Base-by-base conservation (phyloP, 208 protist genomes). In the Borovskyia barvae region DNA sequence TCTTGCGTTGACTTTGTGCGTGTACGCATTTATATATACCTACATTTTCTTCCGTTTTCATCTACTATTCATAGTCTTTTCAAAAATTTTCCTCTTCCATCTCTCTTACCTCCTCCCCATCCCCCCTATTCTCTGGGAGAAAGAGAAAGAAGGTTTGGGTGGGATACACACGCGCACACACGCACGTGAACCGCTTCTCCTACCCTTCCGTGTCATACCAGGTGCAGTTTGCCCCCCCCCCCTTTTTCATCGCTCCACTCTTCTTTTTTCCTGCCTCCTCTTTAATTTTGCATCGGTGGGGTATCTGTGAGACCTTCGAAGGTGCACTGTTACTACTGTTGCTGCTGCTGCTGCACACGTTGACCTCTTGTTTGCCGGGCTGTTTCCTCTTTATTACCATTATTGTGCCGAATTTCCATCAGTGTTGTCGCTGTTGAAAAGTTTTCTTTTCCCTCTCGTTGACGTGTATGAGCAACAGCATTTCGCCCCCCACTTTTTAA, bases 81-180 rank as follows among this genome's bases (percentile, higher is more conserved):
- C 35, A 30, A 6, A 59, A 22, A n/a, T 56, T 51, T 47, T 15
- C 39, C 52, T 40, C 33, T 72, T n/a, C 29, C 5, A 28, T 32
- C 33, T 53, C 17, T 52, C 35, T 11, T 71, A 15, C 25, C 12
- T 56, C 35, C 5, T 53, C 25, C 40, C 20, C 7, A 14, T 30
- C 2, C 43, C 43, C 50, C 28, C 30, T 62, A 33, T 62, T 62
- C 50, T 54, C 1, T 28, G 14, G 41, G 40, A 37, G 25, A 24
- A 35, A 50, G 53, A 57, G 20, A 57, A 57, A 46, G 14, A 28
- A 9, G 47, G 36, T 29, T 37, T 37, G 22, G 36, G 6, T 19
- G 14, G 11, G 14, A 39, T 14, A 39, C 35, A 39, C 35, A 39
- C 35, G 8, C 30, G 4, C 43, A 48, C 5, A 6, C 19, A 5